Evolutionary conservation across 768 basidiomycete genomes (phyloP).

Genomic region (Panellus pusillus): DNA sequence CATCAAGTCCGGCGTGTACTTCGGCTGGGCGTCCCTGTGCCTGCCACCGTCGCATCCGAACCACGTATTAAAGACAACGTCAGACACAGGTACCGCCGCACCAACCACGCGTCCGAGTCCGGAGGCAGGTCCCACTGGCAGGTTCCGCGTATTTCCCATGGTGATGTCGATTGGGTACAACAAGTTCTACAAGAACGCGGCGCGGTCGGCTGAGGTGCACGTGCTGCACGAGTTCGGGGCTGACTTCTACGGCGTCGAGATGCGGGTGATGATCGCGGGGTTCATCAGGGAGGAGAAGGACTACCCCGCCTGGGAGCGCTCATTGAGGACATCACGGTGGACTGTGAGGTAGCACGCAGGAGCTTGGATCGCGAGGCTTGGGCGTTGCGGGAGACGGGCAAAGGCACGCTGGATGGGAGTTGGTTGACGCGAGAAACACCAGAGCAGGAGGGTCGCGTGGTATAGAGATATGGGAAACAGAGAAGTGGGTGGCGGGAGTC

Average conservation of each 20-base stretch:
- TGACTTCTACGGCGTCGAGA: conserved; percentile 32
- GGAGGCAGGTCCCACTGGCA: conserved; percentile 7
- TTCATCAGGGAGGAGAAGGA: conserved; percentile 25
- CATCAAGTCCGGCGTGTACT: conserved; percentile 29
- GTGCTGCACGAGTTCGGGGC: conserved; percentile 28
- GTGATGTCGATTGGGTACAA: conserved; percentile 33
- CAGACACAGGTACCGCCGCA: neutral
- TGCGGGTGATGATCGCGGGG: conserved; percentile 26
- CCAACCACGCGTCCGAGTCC: too few relatives aligned
- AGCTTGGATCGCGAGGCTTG: conserved; percentile 31
- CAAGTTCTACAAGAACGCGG: conserved; percentile 26
- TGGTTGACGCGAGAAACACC: conserved; percentile 24
- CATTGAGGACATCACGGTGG: conserved; percentile 29
- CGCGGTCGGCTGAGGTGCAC: conserved; percentile 30
- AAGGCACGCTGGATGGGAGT: conserved; percentile 27
- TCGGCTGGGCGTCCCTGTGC: conserved; percentile 28
- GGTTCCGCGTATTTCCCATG: conserved; percentile 30
- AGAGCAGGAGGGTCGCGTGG: too few relatives aligned
- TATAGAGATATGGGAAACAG: too few relatives aligned
- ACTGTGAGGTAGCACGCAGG: conserved; percentile 30
- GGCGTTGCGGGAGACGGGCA: conserved; percentile 27
- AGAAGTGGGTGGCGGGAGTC: too few relatives aligned
- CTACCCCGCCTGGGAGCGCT: conserved; percentile 22
- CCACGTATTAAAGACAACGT: too few relatives aligned
- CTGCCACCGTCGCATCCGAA: conserved; percentile 22